phyloP scores from a whole-genome alignment of 768 basidiomycete genomes.

The Cantharellus anzutake region DNA sequence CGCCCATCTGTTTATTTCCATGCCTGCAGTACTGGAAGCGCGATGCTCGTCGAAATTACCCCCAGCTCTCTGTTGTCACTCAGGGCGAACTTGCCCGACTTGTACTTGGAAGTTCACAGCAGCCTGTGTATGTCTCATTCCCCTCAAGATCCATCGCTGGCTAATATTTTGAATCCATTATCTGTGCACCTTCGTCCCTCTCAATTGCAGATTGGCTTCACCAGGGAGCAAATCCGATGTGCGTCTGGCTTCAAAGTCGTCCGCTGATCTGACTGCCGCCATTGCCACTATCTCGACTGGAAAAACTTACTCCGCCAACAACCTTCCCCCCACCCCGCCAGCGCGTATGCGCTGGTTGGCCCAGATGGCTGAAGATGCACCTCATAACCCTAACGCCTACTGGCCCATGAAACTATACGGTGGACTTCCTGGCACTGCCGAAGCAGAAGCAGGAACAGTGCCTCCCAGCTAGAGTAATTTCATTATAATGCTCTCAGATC shows the following conservation, averaged over 20 bases:
- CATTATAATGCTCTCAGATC: background rate
- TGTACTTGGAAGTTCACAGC: slow-evolving; percentile 58
- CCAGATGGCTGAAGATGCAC: slow-evolving; percentile 50
- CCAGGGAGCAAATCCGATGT: slow-evolving; percentile 4
- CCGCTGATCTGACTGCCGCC: slow-evolving; percentile 47
- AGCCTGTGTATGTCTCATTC: slow-evolving; percentile 33
- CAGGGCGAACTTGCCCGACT: slow-evolving; percentile 65
- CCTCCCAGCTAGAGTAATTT: background rate
- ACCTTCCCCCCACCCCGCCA: slow-evolving; percentile 58
- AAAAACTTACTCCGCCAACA: slow-evolving; percentile 40
- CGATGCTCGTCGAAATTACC: slow-evolving; percentile 80
- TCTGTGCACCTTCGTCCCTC: background rate
- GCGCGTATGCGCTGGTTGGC: slow-evolving; percentile 58
- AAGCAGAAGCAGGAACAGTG: no score
- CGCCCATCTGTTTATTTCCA: background rate
- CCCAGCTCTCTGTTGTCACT: slow-evolving; percentile 77
- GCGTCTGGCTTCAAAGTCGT: slow-evolving; percentile 8
- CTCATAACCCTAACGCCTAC: slow-evolving; percentile 63
- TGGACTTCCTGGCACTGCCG: background rate
- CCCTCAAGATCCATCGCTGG: no score
- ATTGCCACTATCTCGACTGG: slow-evolving; percentile 44
- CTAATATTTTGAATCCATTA: background rate
- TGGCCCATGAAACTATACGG: slow-evolving; percentile 29
- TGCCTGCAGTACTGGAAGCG: slow-evolving; percentile 64
- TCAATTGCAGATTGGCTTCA: no score